Percentiles rank a stretch among this genome's conserved stretches.
Evolutionary conservation across 352 stramenopile species (phyloP).

Genomic region (Phytophthora megakarya): DNA sequence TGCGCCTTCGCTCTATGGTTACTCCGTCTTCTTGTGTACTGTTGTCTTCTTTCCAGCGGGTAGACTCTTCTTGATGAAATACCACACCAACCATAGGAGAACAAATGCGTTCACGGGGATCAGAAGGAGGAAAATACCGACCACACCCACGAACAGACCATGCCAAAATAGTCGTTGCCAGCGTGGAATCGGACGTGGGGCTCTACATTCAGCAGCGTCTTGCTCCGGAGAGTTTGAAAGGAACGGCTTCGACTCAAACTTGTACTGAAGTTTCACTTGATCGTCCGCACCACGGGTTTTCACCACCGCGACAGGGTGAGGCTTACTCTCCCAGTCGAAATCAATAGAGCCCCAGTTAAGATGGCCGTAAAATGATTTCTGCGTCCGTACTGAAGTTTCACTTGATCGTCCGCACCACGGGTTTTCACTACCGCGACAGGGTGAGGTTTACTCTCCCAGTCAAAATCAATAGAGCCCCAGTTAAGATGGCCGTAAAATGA

Average conservation of each 20-base stretch:
- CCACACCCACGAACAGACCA: constrained; percentile 38
- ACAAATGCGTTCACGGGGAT: constrained; percentile 60
- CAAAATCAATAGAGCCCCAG: constrained; percentile 93
- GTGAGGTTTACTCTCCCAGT: constrained; percentile 70
- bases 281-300: constrained; percentile 64
- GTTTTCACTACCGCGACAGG: constrained; percentile 65
- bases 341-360: constrained; percentile 94
- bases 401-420: constrained; percentile 59
- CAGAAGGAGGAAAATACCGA: constrained; percentile 53
- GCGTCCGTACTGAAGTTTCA: constrained; percentile 67
- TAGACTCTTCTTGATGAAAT: constrained; percentile 50
- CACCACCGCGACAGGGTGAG: constrained; percentile 62
- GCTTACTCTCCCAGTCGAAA: constrained; percentile 82
- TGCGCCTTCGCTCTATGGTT: constrained; percentile 19
- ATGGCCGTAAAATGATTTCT: constrained; percentile 80
- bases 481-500: constrained; percentile 90
- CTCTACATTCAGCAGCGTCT: constrained; percentile 54
- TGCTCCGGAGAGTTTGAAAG: constrained; percentile 46
- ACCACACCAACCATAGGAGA: constrained; percentile 68
- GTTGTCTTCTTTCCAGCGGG: constrained; percentile 1
- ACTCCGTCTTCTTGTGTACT: constrained; percentile 40
- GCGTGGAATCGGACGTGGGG: constrained; percentile 44
- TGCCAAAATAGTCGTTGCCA: constrained; percentile 49
- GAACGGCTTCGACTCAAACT: constrained; percentile 51
- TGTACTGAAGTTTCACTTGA: constrained; percentile 69